Percentiles rank a stretch among this genome's conserved stretches.
These are phyloP conservation scores for Blastocystis sp. DNA, from an alignment of 352 stramenopile species.

Conservation along the genomic window DNA sequence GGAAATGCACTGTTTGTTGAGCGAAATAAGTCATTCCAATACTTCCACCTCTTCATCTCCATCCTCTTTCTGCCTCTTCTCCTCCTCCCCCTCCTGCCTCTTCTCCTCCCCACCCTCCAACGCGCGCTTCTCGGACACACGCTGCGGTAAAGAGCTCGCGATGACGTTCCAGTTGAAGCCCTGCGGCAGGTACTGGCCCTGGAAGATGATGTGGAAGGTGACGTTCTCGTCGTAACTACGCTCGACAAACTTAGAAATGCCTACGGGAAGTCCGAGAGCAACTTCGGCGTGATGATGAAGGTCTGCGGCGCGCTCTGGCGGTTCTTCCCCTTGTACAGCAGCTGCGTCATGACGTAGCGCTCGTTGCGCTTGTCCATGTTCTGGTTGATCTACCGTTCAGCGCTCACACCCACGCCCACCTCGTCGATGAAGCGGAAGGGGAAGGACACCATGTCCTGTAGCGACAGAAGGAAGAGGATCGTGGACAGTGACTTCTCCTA, in stretches of 20 bases:
- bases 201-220: conserved; percentile 81
- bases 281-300: conserved; percentile 85
- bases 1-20: not conserved
- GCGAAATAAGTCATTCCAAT: not conserved
- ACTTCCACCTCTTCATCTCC: not conserved
- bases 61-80: not conserved
- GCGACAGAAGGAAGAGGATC: conserved; percentile 85
- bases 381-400: conserved; percentile 81
- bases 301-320: conserved; percentile 75
- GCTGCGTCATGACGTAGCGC: conserved; percentile 79
- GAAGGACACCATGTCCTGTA: conserved; percentile 79
- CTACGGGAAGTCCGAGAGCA: conserved; percentile 75
- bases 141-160: not conserved
- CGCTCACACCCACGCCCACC: not conserved
- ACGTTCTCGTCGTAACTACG: conserved; percentile 75
- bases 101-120: not conserved
- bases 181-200: conserved; percentile 73
- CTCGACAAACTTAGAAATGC: conserved; percentile 78
- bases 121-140: too few relatives aligned
- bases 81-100: not conserved
- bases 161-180: conserved; percentile 33
- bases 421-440: conserved; percentile 85
- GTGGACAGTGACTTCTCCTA: conserved; percentile 80
- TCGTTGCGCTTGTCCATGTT: conserved; percentile 84
- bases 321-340: conserved; percentile 75